Conservation (phyloP, 371 early-diverging fungal species). For the Syncephalastrum monosporum region DNA sequence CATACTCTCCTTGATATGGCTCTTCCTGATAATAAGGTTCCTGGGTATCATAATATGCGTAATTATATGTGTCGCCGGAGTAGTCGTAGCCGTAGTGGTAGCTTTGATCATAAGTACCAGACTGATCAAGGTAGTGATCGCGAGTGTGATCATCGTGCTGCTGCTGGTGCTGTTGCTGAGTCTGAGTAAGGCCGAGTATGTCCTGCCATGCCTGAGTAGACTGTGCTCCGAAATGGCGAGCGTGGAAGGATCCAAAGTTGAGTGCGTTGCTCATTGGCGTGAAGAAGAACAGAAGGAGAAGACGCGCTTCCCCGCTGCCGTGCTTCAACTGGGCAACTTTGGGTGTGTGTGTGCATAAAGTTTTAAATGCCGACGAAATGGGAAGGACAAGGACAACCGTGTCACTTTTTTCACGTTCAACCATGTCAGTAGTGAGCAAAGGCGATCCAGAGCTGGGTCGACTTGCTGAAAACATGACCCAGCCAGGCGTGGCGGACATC, state of each 20-base stretch:
- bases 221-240: slow-evolving; percentile 6
- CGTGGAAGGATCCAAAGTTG: slow-evolving; percentile 9
- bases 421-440: slow-evolving; percentile 13
- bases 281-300: no score
- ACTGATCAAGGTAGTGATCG: not conserved
- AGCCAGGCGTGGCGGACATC: slow-evolving; percentile 11
- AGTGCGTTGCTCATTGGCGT: not conserved
- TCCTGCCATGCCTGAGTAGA: slow-evolving; percentile 7
- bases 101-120: no score
- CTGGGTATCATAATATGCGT: not conserved
- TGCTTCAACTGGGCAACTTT: no score
- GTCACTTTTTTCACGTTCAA: no score
- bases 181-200: not conserved
- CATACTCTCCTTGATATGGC: not conserved
- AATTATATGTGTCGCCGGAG: no score
- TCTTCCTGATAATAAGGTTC: slow-evolving; percentile 7
- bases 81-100: no score
- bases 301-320: no score
- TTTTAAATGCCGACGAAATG: slow-evolving; percentile 2
- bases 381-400: not conserved
- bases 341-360: no score
- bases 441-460: slow-evolving; percentile 15
- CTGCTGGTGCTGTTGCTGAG: not conserved
- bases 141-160: not conserved
- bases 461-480: slow-evolving; percentile 15